Conservation (phyloP, 1,284 basidiomycete genomes). For the Somion occarium region DNA sequence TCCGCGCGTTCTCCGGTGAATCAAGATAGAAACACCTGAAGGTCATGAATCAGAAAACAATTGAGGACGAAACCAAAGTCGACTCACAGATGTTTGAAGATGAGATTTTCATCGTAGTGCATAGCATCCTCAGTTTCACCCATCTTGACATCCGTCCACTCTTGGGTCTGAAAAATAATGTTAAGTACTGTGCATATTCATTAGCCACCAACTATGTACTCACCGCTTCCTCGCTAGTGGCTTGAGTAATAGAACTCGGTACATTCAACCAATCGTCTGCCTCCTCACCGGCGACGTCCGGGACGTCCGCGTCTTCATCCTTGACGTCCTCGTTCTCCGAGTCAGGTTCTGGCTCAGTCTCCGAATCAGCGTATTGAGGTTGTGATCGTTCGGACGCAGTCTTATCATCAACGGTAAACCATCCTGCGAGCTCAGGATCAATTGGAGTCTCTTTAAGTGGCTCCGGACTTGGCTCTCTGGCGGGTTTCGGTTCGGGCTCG, state of each 20-base stretch:
- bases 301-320: conserved; percentile 26
- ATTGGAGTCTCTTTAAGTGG: conserved; percentile 13
- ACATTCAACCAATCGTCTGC: conserved; percentile 30
- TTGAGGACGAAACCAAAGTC: background rate
- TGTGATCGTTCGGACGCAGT: conserved; percentile 6
- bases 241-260: background rate
- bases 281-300: conserved; percentile 29
- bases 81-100: conserved; percentile 77
- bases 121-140: conserved; percentile 61
- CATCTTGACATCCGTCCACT: conserved; percentile 41
- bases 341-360: conserved; percentile 56
- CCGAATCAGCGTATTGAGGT: conserved; percentile 36
- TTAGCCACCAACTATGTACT: background rate
- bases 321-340: conserved; percentile 60
- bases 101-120: conserved; percentile 71
- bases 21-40: conserved; percentile 84
- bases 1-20: conserved; percentile 64
- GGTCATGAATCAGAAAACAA: background rate
- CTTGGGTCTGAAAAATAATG: background rate
- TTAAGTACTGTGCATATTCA: background rate
- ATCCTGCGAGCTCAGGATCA: conserved; percentile 54
- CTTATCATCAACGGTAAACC: conserved; percentile 48
- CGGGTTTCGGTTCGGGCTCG: conserved; percentile 8
- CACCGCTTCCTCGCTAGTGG: conserved; percentile 1
- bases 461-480: conserved; percentile 2